Evolutionary conservation across 2,329 filamentous ascomycete species (phyloP).

Genomic region (Myriosclerotinia curreyana): DNA sequence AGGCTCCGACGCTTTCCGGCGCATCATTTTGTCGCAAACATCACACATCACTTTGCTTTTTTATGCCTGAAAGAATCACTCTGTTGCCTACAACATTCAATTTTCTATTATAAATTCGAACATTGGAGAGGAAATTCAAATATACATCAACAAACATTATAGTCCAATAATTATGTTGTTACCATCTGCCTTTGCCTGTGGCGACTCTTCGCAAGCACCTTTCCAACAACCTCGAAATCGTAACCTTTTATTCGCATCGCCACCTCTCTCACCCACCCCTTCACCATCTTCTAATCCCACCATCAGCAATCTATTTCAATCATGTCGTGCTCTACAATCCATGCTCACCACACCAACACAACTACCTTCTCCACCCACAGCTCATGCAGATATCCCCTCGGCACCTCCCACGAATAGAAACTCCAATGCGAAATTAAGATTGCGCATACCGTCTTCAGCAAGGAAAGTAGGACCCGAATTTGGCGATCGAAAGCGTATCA

Average conservation of each 20-base stretch:
- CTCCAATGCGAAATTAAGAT: conserved; percentile 50
- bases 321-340: conserved; percentile 60
- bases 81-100: conserved; percentile 13
- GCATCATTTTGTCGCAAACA: conserved; percentile 26
- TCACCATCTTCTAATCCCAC: conserved; percentile 50
- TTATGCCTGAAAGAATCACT: neutral
- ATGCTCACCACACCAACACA: conserved; percentile 49
- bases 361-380: conserved; percentile 55
- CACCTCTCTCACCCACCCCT: conserved; percentile 50
- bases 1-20: conserved; percentile 30
- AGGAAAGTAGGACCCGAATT: conserved; percentile 38
- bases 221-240: conserved; percentile 43
- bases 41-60: conserved; percentile 25
- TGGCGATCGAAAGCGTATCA: conserved; percentile 44
- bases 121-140: neutral
- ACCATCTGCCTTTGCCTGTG: conserved; percentile 54
- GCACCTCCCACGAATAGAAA: conserved; percentile 30
- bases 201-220: conserved; percentile 46
- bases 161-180: conserved; percentile 50
- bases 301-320: conserved; percentile 55
- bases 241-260: conserved; percentile 53
- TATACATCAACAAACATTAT: conserved; percentile 7
- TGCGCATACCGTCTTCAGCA: conserved; percentile 43
- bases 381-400: conserved; percentile 32
- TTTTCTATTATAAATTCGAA: neutral